Evolutionary conservation across 2,329 filamentous ascomycete genomes (phyloP).

Genomic region (Sarocladium oryzae): DNA sequence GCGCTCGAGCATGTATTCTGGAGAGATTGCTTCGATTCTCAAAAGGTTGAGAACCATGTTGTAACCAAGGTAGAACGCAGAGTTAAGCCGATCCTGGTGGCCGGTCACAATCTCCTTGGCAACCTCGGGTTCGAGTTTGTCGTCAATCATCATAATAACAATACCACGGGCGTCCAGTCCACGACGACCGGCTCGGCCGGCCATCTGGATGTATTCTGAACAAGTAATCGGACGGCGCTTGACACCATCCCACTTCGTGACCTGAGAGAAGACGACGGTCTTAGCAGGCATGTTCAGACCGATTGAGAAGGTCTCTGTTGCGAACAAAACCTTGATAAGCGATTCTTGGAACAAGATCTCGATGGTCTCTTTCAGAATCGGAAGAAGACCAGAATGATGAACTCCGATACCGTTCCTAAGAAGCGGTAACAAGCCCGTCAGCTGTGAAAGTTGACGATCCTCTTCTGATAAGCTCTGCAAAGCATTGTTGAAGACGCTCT

Average conservation of each 20-base stretch:
- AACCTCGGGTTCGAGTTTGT: conserved; percentile 90
- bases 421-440: conserved; percentile 81
- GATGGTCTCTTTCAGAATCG: conserved; percentile 96
- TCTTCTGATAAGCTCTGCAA: conserved; percentile 90
- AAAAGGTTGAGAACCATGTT: conserved; percentile 52
- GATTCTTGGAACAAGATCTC: conserved; percentile 99
- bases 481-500: conserved; percentile 88
- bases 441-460: conserved; percentile 83
- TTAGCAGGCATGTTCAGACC: conserved; percentile 99
- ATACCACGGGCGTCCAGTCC: conserved; percentile 97
- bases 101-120: conserved; percentile 94
- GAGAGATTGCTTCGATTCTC: conserved; percentile 97
- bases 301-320: conserved; percentile 97
- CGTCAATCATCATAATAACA: conserved; percentile 99
- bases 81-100: conserved; percentile 94
- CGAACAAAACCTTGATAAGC: conserved; percentile 94
- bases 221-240: conserved; percentile 78
- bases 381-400: conserved; percentile 90
- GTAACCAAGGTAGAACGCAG: conserved; percentile 82
- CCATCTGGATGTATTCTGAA: conserved; percentile 98
- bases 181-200: conserved; percentile 90
- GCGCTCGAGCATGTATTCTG: conserved; percentile 96
- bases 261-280: conserved; percentile 97
- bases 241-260: conserved; percentile 89
- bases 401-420: conserved; percentile 90